Base-by-base conservation (phyloP, 495 filamentous ascomycete species). In the Aspergillus indologenus region DNA sequence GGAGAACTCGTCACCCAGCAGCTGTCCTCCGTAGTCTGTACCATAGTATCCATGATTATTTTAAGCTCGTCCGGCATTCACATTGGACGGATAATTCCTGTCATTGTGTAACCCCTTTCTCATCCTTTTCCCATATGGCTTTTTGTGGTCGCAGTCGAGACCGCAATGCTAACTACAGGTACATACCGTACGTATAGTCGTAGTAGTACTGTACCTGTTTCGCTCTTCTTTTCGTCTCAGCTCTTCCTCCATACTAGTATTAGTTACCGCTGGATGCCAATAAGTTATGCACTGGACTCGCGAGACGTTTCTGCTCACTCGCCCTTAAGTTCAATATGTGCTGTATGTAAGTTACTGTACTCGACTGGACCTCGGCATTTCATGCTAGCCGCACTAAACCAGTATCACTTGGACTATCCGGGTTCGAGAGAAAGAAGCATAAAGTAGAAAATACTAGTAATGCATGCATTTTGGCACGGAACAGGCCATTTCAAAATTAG, bases 21-120 rank as follows among this genome's bases (percentile, higher is more conserved):
- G 26, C 26, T 4, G 9, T 29, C 26, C 26, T 29, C 26, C 9
- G 26, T 29, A 29, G 26, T 29, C 26, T 9, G 26, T 29, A 29
- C 26, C n/a, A n/a, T n/a, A n/a, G n/a, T n/a, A n/a, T n/a, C n/a
- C n/a, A 29, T 29, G 3, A 29, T 29, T 29, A 54, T 64, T 64
- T 59, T 57, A 61, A 65, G 59, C 63, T 62, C 59, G 59, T 60
- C 56, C 48, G 53, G 24, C 56, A 42, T 23, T 50, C 23, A 45
- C 43, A 61, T 61, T 61, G 59, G 56, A 42, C 48, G 45, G 47
- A 49, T 40, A 51, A 31, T 29, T 29, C 47, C 23, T 51, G 22
- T 26, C 48, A 18, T 29, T 51, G 48, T 51, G 48, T 51, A 18
- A 24, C 48, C 48, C 34, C 34, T 40, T 40, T 40, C 34, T 40